phyloP scores from a whole-genome alignment of 2,329 filamentous ascomycete genomes.

The Fusarium tjaetaba region DNA sequence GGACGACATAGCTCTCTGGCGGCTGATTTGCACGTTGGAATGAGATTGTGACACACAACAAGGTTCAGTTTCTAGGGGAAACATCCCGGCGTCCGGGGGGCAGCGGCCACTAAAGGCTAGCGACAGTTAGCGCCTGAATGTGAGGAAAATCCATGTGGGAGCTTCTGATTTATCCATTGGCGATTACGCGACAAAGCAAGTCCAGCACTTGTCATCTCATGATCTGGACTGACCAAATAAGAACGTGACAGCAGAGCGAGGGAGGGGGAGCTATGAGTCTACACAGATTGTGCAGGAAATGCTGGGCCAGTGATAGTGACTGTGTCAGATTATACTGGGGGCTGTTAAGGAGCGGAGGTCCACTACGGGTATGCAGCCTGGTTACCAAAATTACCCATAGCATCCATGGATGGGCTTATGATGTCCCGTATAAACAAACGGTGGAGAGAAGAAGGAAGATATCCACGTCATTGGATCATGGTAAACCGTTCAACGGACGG shows the following conservation, averaged over 20 bases:
- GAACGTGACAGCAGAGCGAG: constrained; percentile 26
- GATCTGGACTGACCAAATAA: constrained; percentile 14
- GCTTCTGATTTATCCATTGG: constrained; percentile 27
- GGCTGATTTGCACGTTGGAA: constrained; percentile 19
- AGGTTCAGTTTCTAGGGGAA: constrained; percentile 24
- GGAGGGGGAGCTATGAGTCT: constrained; percentile 13
- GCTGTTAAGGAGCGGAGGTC: constrained; percentile 11
- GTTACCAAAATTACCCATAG: not conserved
- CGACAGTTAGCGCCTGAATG: constrained; percentile 26
- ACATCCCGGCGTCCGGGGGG: constrained; percentile 22
- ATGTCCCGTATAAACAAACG: not conserved
- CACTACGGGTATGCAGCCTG: constrained; percentile 15
- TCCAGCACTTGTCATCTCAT: constrained; percentile 8
- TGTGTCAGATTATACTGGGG: constrained; percentile 13
- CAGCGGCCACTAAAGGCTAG: constrained; percentile 34
- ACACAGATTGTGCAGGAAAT: constrained; percentile 2
- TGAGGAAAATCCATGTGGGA: constrained; percentile 5
- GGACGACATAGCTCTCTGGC: constrained; percentile 5
- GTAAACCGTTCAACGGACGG: constrained; percentile 1
- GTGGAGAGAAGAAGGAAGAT: not conserved
- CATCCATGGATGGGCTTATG: not conserved
- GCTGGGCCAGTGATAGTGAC: constrained; percentile 18
- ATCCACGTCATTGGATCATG: not conserved
- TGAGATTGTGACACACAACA: constrained; percentile 3
- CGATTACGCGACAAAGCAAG: not conserved